Percentiles rank a stretch among this genome's conserved stretches.
phyloP scores from a whole-genome alignment of 331 rosid species.

The Erythrophleum ivorense region DNA sequence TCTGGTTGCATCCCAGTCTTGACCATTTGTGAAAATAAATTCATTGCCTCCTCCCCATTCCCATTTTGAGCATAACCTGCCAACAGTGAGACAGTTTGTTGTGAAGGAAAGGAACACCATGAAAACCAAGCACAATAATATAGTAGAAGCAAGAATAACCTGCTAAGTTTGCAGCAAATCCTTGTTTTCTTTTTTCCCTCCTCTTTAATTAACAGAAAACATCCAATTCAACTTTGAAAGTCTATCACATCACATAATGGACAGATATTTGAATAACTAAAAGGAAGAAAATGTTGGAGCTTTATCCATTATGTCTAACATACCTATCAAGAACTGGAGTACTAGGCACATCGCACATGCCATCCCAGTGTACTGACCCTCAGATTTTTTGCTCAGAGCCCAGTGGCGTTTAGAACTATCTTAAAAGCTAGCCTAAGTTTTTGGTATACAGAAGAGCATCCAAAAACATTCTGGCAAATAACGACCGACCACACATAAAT shows the following conservation, averaged over 20 bases:
- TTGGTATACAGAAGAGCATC: background rate
- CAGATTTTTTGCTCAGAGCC: background rate
- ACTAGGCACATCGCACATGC: background rate
- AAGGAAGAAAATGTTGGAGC: constrained; percentile 1
- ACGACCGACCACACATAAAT: background rate
- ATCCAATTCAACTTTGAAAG: background rate
- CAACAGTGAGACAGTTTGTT: constrained; percentile 28
- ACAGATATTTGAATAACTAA: background rate
- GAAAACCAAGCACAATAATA: background rate
- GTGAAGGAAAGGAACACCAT: constrained; percentile 16
- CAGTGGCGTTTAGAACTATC: background rate
- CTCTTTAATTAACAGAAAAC: background rate
- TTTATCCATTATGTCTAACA: background rate
- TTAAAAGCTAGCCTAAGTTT: background rate
- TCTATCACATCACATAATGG: background rate
- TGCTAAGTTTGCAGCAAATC: constrained; percentile 21
- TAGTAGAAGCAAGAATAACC: constrained; percentile 12
- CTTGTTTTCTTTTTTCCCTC: background rate
- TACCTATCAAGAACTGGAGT: background rate
- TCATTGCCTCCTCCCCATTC: constrained; percentile 60
- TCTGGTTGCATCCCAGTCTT: constrained; percentile 55
- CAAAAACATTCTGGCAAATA: background rate
- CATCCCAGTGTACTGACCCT: background rate
- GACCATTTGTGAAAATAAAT: constrained; percentile 53
- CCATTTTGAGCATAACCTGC: constrained; percentile 66